These are phyloP conservation scores for Pezicula radicicola DNA, from an alignment of 2,329 filamentous ascomycete genomes.

Conservation along the genomic window DNA sequence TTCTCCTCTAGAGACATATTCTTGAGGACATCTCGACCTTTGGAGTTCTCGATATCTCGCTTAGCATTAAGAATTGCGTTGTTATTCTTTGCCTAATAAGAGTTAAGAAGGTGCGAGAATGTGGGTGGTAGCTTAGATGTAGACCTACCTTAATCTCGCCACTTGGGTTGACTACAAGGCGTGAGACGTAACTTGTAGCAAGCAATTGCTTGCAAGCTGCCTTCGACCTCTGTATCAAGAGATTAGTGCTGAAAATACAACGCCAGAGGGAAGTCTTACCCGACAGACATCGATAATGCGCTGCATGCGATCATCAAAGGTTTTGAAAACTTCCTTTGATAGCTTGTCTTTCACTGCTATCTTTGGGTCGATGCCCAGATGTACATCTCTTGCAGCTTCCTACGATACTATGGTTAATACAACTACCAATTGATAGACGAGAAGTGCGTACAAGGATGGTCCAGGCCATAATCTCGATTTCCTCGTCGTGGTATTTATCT, in stretches of 20 bases:
- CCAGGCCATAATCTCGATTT: constrained; percentile 16
- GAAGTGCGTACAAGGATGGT: constrained; percentile 14
- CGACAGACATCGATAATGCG: constrained; percentile 6
- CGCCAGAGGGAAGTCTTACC: constrained; percentile 6
- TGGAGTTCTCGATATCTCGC: no score
- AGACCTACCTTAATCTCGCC: constrained; percentile 16
- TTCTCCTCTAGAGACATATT: no score
- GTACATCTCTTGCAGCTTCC: background rate
- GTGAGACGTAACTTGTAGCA: constrained; percentile 15
- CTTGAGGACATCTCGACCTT: no score
- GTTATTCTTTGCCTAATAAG: background rate
- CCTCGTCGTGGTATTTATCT: constrained; percentile 4
- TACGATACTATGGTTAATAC: no score
- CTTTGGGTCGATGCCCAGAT: constrained; percentile 3
- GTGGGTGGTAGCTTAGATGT: no score
- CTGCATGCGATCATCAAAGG: constrained; percentile 11
- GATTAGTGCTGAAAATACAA: background rate
- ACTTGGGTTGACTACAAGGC: constrained; percentile 19
- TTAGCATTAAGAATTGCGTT: no score
- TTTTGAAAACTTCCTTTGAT: background rate
- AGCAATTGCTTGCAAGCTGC: constrained; percentile 23
- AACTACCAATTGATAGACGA: background rate
- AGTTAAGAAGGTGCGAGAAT: background rate
- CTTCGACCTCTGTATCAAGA: constrained; percentile 14
- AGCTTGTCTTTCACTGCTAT: background rate